phyloP scores from a whole-genome alignment of 1,284 basidiomycete genomes.

The Trametes sp. region DNA sequence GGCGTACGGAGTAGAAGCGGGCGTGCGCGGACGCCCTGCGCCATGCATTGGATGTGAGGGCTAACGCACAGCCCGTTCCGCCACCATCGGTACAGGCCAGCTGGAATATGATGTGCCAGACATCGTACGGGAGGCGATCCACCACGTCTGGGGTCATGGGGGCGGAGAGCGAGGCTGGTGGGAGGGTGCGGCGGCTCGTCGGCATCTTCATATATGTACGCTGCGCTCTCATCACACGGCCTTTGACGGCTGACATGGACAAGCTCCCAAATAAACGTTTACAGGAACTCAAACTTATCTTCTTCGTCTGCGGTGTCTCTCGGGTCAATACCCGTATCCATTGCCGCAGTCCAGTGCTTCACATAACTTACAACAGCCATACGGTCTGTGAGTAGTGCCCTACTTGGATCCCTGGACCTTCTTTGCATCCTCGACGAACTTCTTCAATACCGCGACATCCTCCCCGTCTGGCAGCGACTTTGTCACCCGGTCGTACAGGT shows the following conservation, averaged over 20 bases:
- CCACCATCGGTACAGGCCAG: slow-evolving; percentile 29
- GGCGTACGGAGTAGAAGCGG: slow-evolving; percentile 25
- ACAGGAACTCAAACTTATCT: background rate
- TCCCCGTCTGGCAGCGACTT: slow-evolving; percentile 45
- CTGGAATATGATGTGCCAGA: slow-evolving; percentile 30
- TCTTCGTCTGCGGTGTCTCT: background rate
- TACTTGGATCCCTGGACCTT: slow-evolving; percentile 20
- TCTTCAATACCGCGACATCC: slow-evolving; percentile 49
- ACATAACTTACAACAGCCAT: slow-evolving; percentile 23
- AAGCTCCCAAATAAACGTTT: background rate
- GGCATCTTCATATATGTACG: background rate
- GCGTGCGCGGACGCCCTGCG: slow-evolving; percentile 15
- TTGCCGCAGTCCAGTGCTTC: too few species aligned
- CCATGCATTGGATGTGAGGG: slow-evolving; percentile 20
- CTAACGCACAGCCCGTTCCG: slow-evolving; percentile 24
- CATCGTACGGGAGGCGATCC: slow-evolving; percentile 23
- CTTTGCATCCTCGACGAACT: slow-evolving; percentile 56
- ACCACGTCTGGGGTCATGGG: background rate
- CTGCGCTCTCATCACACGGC: background rate
- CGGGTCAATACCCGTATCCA: too few species aligned
- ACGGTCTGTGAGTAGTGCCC: too few species aligned
- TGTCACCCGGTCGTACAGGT: slow-evolving; percentile 54
- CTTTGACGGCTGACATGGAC: background rate
- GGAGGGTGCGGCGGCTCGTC: background rate
- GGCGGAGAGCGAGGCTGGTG: background rate